Conservation (phyloP, 1,284 basidiomycete genomes). For the Moniliophthora roreri region DNA sequence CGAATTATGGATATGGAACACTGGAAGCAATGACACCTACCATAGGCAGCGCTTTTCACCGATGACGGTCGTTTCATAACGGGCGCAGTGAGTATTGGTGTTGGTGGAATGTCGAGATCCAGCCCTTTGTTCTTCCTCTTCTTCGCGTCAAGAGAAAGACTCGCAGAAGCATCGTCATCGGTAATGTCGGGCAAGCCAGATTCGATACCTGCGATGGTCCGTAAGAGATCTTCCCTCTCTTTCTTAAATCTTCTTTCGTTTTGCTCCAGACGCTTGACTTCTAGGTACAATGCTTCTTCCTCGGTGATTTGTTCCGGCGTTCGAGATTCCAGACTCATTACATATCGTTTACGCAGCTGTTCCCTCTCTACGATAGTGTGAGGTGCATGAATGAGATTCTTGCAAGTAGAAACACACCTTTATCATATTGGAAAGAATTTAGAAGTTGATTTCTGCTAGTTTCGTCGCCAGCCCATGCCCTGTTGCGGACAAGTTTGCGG, state of each 20-base stretch:
- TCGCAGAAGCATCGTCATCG: constrained; percentile 58
- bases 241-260: constrained; percentile 86
- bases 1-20: constrained; percentile 8
- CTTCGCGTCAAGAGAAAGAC: constrained; percentile 42
- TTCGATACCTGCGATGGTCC: constrained; percentile 82
- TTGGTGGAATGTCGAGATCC: constrained; percentile 59
- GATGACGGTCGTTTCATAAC: constrained; percentile 44
- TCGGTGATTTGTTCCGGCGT: constrained; percentile 90
- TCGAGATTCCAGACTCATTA: constrained; percentile 82
- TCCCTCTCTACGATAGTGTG: constrained; percentile 69
- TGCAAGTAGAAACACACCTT: constrained; percentile 50
- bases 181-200: constrained; percentile 76
- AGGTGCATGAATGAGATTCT: not conserved
- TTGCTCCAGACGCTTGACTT: constrained; percentile 93
- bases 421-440: constrained; percentile 81
- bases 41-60: constrained; percentile 56
- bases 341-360: constrained; percentile 85
- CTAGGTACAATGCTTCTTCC: constrained; percentile 94
- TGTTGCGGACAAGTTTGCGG: constrained; percentile 81
- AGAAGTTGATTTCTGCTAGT: constrained; percentile 65
- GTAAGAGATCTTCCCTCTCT: constrained; percentile 89
- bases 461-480: constrained; percentile 83
- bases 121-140: constrained; percentile 53
- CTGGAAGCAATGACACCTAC: constrained; percentile 35
- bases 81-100: constrained; percentile 40